Evolutionary conservation across 2,329 filamentous ascomycete genomes (phyloP).

Genomic region (Fusarium compactum): DNA sequence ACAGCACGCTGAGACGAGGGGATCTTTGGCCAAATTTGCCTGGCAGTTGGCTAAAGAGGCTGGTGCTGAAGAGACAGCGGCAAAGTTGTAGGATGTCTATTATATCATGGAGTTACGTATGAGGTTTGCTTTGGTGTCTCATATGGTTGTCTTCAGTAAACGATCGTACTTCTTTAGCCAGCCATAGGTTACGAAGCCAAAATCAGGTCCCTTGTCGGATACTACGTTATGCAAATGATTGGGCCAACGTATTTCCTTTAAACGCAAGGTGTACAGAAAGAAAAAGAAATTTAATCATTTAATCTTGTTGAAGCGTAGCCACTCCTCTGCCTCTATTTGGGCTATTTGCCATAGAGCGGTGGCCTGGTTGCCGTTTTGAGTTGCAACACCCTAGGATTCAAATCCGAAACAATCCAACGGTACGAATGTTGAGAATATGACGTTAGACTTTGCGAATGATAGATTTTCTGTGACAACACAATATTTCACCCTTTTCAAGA

Average conservation of each 20-base stretch:
- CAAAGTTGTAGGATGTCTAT: slow-evolving; percentile 46
- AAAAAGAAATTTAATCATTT: background rate
- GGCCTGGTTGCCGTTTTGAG: slow-evolving; percentile 28
- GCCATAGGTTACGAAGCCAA: background rate
- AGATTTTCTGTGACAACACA: background rate
- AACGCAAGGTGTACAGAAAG: background rate
- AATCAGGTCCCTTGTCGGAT: background rate
- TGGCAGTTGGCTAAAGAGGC: slow-evolving; percentile 76
- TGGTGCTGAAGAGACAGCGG: slow-evolving; percentile 40
- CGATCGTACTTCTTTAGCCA: background rate
- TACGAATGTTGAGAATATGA: slow-evolving; percentile 27
- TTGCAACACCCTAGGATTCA: slow-evolving; percentile 24
- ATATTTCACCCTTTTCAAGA: background rate
- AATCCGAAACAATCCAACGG: slow-evolving; percentile 35
- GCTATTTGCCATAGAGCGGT: background rate
- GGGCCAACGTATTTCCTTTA: background rate
- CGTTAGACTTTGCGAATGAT: slow-evolving; percentile 27
- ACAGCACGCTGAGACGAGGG: slow-evolving; percentile 76
- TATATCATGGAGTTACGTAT: background rate
- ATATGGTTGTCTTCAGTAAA: background rate
- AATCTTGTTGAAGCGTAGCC: background rate
- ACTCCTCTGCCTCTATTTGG: background rate
- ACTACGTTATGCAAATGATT: background rate
- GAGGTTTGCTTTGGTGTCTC: background rate
- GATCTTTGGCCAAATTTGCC: slow-evolving; percentile 79